phyloP scores from a whole-genome alignment of 1,284 basidiomycete species.

The Tilletiaria anomala region DNA sequence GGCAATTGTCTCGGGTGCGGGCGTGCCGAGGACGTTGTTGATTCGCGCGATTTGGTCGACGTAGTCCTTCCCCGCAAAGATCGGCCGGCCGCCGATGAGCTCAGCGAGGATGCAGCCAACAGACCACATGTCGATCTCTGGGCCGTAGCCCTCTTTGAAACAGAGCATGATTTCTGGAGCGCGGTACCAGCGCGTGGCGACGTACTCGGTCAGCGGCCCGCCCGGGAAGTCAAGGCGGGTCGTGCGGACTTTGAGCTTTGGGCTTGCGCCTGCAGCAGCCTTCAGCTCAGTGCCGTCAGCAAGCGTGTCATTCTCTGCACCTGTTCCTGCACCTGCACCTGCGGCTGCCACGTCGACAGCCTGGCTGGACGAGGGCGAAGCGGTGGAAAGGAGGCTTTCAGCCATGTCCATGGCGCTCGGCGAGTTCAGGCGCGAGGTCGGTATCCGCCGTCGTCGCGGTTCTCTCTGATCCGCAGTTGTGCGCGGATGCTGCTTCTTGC shows the following conservation, averaged over 20 bases:
- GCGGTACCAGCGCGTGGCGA: constrained; percentile 37
- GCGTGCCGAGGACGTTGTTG: constrained; percentile 33
- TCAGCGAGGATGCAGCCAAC: constrained; percentile 38
- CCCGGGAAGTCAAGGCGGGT: too few species aligned
- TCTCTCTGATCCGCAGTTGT: too few species aligned
- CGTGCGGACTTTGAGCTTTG: too few species aligned
- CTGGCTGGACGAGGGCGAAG: too few species aligned
- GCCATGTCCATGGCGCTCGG: too few species aligned
- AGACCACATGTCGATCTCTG: constrained; percentile 38
- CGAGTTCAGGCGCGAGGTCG: too few species aligned
- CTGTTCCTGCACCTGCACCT: constrained; percentile 5
- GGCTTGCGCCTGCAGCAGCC: too few species aligned
- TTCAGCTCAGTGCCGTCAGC: too few species aligned
- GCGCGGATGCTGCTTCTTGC: not conserved
- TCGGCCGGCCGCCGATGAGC: constrained; percentile 28
- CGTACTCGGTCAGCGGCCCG: constrained; percentile 38
- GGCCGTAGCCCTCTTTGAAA: constrained; percentile 32
- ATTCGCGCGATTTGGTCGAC: constrained; percentile 37
- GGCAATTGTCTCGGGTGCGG: constrained; percentile 17
- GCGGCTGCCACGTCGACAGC: too few species aligned
- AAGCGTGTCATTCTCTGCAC: too few species aligned
- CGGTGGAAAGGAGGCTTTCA: too few species aligned
- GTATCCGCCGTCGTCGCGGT: too few species aligned
- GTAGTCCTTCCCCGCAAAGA: constrained; percentile 38
- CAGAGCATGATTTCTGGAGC: constrained; percentile 39